phyloP scores from a whole-genome alignment of 2,329 filamentous ascomycete species.

The Clarireedia monteithiana region DNA sequence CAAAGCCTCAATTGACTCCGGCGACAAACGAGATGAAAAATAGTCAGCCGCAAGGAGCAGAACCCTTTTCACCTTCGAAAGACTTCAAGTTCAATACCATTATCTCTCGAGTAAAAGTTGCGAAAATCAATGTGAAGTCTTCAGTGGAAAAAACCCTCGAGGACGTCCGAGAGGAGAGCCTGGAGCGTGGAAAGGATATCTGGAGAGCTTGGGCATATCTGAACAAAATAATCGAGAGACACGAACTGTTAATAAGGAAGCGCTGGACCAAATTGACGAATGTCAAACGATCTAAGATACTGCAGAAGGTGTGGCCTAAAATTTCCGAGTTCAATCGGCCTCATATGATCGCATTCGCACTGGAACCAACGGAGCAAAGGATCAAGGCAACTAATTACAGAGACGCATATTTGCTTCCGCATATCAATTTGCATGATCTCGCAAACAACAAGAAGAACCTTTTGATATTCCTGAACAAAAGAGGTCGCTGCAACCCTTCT shows the following conservation, averaged over 20 bases:
- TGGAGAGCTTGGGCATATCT: neutral
- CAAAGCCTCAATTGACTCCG: too few species aligned
- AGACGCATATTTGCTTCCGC: neutral
- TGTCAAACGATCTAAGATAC: neutral
- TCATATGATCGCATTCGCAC: neutral
- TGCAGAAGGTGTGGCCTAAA: neutral
- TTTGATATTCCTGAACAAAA: neutral
- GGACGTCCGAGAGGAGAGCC: neutral
- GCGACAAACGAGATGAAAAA: too few species aligned
- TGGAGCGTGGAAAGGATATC: neutral
- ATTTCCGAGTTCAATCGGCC: neutral
- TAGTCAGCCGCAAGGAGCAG: too few species aligned
- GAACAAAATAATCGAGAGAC: neutral
- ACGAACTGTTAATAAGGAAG: neutral
- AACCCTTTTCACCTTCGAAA: too few species aligned
- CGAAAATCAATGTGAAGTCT: too few species aligned
- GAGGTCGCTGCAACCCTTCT: neutral
- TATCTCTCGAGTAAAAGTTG: too few species aligned
- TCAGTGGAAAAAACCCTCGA: neutral
- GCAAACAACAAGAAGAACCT: neutral
- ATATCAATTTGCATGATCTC: neutral
- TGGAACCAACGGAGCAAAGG: neutral
- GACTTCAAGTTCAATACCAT: too few species aligned
- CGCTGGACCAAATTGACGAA: neutral
- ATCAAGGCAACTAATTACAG: neutral